phyloP scores from a whole-genome alignment of 2,329 filamentous ascomycete species.

The Arthrobotrys entomopaga region DNA sequence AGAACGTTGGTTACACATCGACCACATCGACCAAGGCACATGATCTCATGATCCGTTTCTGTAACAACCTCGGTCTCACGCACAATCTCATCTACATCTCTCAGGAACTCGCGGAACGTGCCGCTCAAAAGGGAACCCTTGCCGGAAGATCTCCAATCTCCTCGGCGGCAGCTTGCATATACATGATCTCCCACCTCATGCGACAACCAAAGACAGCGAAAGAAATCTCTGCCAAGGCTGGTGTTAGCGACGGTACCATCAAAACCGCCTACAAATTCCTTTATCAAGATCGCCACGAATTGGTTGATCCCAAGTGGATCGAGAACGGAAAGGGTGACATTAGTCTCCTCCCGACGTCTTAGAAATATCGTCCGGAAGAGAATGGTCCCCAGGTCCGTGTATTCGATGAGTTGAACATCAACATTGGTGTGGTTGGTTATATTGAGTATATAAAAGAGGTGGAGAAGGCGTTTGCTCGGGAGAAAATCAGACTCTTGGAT shows the following conservation, averaged over 20 bases:
- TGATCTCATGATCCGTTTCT: conserved; percentile 89
- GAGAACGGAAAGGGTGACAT: conserved; percentile 76
- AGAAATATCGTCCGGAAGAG: conserved; percentile 58
- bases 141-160: conserved; percentile 94
- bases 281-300: conserved; percentile 75
- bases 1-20: conserved; percentile 70
- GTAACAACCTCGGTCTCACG: conserved; percentile 80
- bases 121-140: conserved; percentile 79
- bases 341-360: conserved; percentile 73
- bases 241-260: conserved; percentile 96
- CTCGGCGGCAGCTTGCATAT: conserved; percentile 94
- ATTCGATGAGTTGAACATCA: conserved; percentile 2
- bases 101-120: conserved; percentile 79
- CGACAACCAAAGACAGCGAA: conserved; percentile 81
- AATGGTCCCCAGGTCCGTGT: conserved; percentile 20
- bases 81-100: conserved; percentile 83
- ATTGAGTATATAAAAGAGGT: background rate
- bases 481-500: background rate
- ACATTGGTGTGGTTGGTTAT: background rate
- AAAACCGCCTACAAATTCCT: conserved; percentile 93
- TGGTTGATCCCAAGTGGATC: conserved; percentile 81
- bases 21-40: conserved; percentile 81
- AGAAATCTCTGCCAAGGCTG: conserved; percentile 83
- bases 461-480: background rate
- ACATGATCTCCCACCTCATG: conserved; percentile 90